These are phyloP conservation scores for Rubia yunnanensis DNA, from an alignment of 257 asterid genomes.

Conservation along the genomic window DNA sequence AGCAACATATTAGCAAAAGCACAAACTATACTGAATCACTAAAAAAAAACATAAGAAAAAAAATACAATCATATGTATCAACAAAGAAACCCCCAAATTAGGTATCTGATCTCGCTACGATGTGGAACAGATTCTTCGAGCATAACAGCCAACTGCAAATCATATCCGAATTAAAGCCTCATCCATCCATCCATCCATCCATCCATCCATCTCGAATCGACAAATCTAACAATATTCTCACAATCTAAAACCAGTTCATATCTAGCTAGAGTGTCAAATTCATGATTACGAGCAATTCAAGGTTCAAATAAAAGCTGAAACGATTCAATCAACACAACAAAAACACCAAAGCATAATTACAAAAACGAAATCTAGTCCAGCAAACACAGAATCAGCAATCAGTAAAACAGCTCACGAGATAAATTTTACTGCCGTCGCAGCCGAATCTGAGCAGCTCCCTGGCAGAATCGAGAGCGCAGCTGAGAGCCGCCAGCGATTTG, in stretches of 20 bases:
- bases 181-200: background rate
- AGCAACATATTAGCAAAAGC: background rate
- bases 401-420: slow-evolving; percentile 38
- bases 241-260: background rate
- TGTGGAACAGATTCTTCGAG: background rate
- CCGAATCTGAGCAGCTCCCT: slow-evolving; percentile 84
- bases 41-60: no score
- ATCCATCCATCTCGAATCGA: background rate
- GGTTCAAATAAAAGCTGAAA: background rate
- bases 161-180: background rate
- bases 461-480: slow-evolving; percentile 58
- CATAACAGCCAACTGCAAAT: background rate
- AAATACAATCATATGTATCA: background rate
- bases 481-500: slow-evolving; percentile 37
- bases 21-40: background rate
- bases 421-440: slow-evolving; percentile 85
- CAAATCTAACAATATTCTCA: background rate
- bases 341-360: background rate
- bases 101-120: background rate
- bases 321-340: background rate
- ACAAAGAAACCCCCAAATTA: background rate
- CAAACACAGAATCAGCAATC: background rate
- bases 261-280: background rate
- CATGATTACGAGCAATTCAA: background rate
- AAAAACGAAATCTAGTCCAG: background rate